Base-by-base conservation (phyloP, 306 rosid genomes). In the Sicyos edulis region DNA sequence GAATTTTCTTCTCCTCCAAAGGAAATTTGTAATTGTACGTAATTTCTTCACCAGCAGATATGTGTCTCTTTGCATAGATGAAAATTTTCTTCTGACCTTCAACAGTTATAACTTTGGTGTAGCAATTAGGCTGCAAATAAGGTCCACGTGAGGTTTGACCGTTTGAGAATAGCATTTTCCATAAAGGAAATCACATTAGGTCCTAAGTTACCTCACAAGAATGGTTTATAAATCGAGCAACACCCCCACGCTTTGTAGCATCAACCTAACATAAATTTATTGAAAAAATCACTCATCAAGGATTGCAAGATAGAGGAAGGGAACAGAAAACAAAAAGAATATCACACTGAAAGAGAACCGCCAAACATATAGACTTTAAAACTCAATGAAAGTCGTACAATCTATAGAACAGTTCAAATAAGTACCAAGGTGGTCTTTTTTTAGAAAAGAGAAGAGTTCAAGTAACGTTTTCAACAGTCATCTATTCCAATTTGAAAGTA, bases 1-100 rank as follows among this genome's bases (percentile, higher is more conserved):
- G 96, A 72, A 93, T 93, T 85, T 93, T 93, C 82, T 91, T 89
- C 78, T 91, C 99, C 85, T 93, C 99, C 89, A 93, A 87, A 68
- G 99, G 99, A 76, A 93, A 93, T 87, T 93, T 93, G 80, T 93
- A 93, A 83, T 93, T 89, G 80, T 93, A 93, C 14, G 97, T 87
- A 75, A 93, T 86, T 78, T 93, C 99, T 85, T 93, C 97, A 62
- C 99, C 99, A 69, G 89, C 83, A 56, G 85, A 84, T 82, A 93
- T 91, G 74, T 87, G 96, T 63, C 96, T 88, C 78, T 93, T 93
- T 10, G 99, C 96, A 76, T 93, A 93, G 58, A 93, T 85, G 78
- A 93, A 93, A 78, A 93, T 91, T 78, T 87, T 87, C 83, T 93
- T 93, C 70, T 85, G 85, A 82, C 99, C 97, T 80, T 93, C 99